Percentiles rank a stretch among this genome's conserved stretches.
phyloP scores from a whole-genome alignment of 202 grass and related monocot species.

The Bolboschoenoplectus hybrid region DNA sequence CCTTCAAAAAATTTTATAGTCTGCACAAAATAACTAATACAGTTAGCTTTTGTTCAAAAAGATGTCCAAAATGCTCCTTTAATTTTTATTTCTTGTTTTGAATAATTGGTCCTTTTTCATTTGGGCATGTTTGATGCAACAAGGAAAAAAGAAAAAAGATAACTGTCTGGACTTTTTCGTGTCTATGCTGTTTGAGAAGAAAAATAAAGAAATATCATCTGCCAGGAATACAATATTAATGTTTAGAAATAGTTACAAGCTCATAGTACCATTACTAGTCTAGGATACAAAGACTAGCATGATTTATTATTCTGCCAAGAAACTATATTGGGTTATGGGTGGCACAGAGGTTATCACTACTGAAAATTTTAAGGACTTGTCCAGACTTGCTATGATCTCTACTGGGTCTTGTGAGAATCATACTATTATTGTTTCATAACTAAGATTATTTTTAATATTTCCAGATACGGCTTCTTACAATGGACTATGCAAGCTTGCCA shows the following conservation, averaged over 20 bases:
- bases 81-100: not conserved
- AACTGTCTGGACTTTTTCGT: not conserved
- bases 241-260: not conserved
- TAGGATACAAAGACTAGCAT: not conserved
- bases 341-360: not conserved
- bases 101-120: not conserved
- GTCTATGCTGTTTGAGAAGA: not conserved
- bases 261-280: not conserved
- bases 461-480: conserved; percentile 61
- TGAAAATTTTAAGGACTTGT: not conserved
- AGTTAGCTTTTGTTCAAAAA: conserved; percentile 24
- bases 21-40: not conserved
- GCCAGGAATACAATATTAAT: not conserved
- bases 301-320: not conserved
- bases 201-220: not conserved
- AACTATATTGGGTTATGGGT: not conserved
- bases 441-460: conserved; percentile 37
- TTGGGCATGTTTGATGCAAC: not conserved
- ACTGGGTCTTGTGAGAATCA: not conserved
- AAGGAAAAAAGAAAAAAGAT: not conserved
- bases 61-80: not conserved
- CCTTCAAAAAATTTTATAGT: not conserved
- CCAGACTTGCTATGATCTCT: not conserved
- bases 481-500: conserved; percentile 68
- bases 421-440: conserved; percentile 26